phyloP scores from a whole-genome alignment of 805 yeast species.

The Tetrapisispora pingtungensis region DNA sequence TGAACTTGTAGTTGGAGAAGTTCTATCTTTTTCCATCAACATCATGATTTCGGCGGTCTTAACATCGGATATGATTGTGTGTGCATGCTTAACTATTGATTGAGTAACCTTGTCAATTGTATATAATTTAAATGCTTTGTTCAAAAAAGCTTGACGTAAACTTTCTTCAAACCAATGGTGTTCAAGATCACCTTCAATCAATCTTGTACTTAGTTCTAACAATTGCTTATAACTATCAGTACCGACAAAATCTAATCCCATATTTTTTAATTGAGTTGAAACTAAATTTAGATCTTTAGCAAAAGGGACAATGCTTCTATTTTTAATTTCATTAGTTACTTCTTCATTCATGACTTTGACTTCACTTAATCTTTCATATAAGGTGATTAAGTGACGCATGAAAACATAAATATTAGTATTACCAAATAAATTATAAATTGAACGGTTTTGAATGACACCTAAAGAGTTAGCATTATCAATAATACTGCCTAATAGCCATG shows the following conservation, averaged over 20 bases:
- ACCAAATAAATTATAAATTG: constrained; percentile 67
- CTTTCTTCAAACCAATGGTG: constrained; percentile 94
- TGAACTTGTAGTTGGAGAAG: constrained; percentile 53
- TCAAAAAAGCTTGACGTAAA: constrained; percentile 87
- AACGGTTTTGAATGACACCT: constrained; percentile 33
- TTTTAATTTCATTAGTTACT: constrained; percentile 64
- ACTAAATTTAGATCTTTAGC: constrained; percentile 79
- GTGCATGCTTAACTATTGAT: constrained; percentile 75
- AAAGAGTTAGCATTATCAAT: constrained; percentile 25
- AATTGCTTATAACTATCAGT: constrained; percentile 69
- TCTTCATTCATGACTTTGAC: constrained; percentile 59
- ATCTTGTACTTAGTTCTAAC: constrained; percentile 58
- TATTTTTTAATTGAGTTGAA: constrained; percentile 69
- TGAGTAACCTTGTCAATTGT: constrained; percentile 90
- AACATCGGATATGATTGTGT: constrained; percentile 66
- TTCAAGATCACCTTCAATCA: constrained; percentile 84
- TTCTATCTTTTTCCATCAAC: constrained; percentile 75
- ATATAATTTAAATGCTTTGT: constrained; percentile 84
- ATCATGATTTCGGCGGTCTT: constrained; percentile 72
- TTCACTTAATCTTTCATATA: constrained; percentile 72
- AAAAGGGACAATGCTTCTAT: constrained; percentile 57
- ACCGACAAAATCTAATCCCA: constrained; percentile 66
- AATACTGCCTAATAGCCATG: constrained; percentile 28
- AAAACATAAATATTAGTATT: constrained; percentile 84
- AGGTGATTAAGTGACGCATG: constrained; percentile 71